Evolutionary conservation across 2,329 filamentous ascomycete genomes (phyloP).

Genomic region (Fusarium mangiferae): DNA sequence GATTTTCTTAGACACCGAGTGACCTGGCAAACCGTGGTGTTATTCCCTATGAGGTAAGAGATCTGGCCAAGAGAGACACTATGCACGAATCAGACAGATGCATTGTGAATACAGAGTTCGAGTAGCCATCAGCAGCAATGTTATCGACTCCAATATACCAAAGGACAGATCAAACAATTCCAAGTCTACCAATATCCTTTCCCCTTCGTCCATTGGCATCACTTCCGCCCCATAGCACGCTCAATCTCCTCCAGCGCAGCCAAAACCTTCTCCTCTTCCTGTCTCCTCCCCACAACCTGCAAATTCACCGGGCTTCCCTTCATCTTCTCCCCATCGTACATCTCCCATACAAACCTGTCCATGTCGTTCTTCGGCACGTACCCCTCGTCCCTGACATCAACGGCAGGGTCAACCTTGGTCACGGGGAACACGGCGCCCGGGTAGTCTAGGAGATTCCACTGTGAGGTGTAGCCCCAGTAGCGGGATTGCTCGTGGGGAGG

Average conservation of each 20-base stretch:
- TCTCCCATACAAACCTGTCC: conserved; percentile 44
- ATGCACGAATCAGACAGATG: background rate
- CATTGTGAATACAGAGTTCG: background rate
- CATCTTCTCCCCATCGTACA: conserved; percentile 44
- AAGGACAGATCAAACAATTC: background rate
- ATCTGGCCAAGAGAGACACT: background rate
- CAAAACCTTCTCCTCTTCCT: conserved; percentile 47
- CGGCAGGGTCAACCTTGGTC: conserved; percentile 41
- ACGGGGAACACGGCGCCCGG: conserved; percentile 71
- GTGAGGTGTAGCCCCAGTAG: conserved; percentile 73
- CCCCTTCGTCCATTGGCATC: background rate
- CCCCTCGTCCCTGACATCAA: conserved; percentile 36
- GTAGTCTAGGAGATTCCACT: conserved; percentile 78
- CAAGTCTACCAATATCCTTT: background rate
- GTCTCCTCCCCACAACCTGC: conserved; percentile 44
- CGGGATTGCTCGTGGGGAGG: conserved; percentile 54
- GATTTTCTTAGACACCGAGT: too few species aligned
- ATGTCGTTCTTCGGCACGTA: conserved; percentile 45
- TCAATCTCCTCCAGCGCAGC: conserved; percentile 42
- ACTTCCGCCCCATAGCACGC: conserved; percentile 36
- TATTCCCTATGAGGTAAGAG: too few species aligned
- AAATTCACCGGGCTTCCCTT: conserved; percentile 41
- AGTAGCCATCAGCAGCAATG: background rate
- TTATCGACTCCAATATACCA: background rate
- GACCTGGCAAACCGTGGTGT: too few species aligned